phyloP scores from a whole-genome alignment of 2,329 filamentous ascomycete genomes.

The Colletotrichum sp. region DNA sequence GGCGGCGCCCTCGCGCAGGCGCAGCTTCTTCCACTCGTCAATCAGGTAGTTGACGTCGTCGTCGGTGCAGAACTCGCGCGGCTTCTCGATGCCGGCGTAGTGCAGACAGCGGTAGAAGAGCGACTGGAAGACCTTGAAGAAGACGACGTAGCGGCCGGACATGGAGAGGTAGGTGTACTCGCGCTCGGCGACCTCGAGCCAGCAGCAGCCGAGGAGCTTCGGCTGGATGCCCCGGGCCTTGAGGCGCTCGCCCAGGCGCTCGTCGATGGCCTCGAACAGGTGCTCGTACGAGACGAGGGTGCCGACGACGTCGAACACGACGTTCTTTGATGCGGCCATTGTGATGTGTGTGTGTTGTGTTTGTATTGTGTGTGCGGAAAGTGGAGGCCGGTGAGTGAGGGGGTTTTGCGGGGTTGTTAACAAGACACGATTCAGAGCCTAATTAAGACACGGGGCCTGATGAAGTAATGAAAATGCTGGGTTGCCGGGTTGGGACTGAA shows the following conservation, averaged over 20 bases:
- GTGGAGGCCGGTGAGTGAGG: neutral
- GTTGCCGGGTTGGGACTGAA: neutral
- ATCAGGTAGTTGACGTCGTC: constrained; percentile 46
- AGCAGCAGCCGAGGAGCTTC: constrained; percentile 49
- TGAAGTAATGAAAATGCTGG: neutral
- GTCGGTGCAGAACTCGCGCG: constrained; percentile 44
- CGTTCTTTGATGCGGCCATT: constrained; percentile 37
- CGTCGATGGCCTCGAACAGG: constrained; percentile 45
- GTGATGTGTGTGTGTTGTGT: neutral
- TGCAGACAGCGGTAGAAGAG: constrained; percentile 55
- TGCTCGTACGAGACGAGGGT: constrained; percentile 52
- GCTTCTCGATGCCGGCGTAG: constrained; percentile 47
- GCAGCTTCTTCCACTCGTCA: constrained; percentile 39
- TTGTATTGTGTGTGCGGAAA: neutral
- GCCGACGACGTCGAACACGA: constrained; percentile 59
- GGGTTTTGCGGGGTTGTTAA: neutral
- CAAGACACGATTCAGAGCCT: neutral
- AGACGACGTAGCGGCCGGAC: constrained; percentile 46
- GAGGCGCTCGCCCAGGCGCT: constrained; percentile 46
- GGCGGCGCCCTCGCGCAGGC: constrained; percentile 41
- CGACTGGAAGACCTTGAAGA: constrained; percentile 44
- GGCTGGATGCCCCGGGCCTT: constrained; percentile 41
- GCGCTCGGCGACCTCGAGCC: constrained; percentile 51
- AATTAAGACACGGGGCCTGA: neutral
- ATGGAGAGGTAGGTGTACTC: constrained; percentile 56